Base-by-base conservation (phyloP, 2,329 filamentous ascomycete species). In the Myotisia sp. region DNA sequence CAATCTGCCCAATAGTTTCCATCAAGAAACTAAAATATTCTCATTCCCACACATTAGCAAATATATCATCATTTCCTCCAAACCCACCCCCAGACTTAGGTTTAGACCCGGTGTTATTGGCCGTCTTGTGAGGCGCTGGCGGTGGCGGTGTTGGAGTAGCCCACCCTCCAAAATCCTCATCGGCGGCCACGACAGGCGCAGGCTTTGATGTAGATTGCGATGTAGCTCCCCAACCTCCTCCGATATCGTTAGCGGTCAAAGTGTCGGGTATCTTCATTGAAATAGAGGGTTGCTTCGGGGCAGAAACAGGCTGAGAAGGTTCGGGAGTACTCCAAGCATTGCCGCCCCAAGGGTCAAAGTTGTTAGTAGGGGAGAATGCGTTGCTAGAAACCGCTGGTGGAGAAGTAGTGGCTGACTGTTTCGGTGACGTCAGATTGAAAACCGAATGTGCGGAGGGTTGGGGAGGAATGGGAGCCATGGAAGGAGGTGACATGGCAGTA, bases 151-250 rank as follows among this genome's bases (percentile, higher is more conserved):
- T 63, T 28, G 75, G 74, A 51, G 83, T 92, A 30, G 82, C 76
- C 87, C 87, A 95, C 8, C 87, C 86, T 13, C 87, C 87, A 62
- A 94, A 95, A 52, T 95, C 87, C 56, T 95, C 87, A 48, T 95
- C 87, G 0, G 82, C 79, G 22, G 80, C 70, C 2, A 93, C 80
- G 48, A 79, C 77, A 16, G 82, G 75, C 12, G 53, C 34, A 53
- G 49, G 26, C 65, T 55, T 24, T 51, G 46, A 44, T 47, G 56
- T 23, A 37, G 52, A 42, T 10, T 46, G 26, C 52, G 52, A 46
- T 4, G 60, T 48, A 5, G 53, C 48, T 34, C 65, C 70, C 56
- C 82, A 79, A 4, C 78, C 78, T 16, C 78, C 77, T 44, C 64
- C 67, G 47, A 84, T 73, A 44, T 79, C 76, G 36, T 68, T 71